Base-by-base conservation (phyloP, 2,329 filamentous ascomycete genomes). In the Claviceps humidiphila region DNA sequence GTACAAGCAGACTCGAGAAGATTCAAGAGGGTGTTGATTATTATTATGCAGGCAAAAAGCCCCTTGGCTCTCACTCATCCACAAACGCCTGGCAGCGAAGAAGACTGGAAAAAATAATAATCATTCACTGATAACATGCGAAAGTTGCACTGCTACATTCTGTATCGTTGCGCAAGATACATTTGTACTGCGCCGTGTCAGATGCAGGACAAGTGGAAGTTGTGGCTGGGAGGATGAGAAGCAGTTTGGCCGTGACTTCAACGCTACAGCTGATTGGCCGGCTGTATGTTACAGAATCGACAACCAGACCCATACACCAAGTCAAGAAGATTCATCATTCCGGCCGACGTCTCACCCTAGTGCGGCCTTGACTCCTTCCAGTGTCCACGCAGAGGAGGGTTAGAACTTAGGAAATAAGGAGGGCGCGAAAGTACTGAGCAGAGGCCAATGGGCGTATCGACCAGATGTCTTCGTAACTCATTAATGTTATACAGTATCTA, bases 251-350 rank as follows among this genome's bases (percentile, higher is more conserved):
- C n/a, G 17, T 13, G 34, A 20, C 20, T 26, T 17, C 38, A 40
- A 11, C 7, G 17, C n/a, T 16, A 43, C 48, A 7, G 42, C 3
- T 45, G 49, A 51, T 51, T 46, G 49, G 49, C 2, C 3, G 9
- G 42, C 41, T 45, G 20, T 24, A 16, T 47, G 50, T 51, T 37
- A 51, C 50, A 47, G 44, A 51, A 40, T 46, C 44, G 43, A 40
- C 49, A 39, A 51, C 49, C 42, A 30, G 37, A 37, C n/a, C 49
- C 20, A 48, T 17, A n/a, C 34, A 17, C n/a, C 46, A 38, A 40
- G 47, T 42, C 39, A 37, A 50, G 39, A 50, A n/a, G 26, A 30
- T 30, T 30, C 26, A 30, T 30, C 26, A 34, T 37, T 44, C 30
- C 49, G 13, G n/a, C 16, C 30, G 30, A 22, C 41, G 41, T 26